Percentiles rank a stretch among this genome's conserved stretches.
These are phyloP conservation scores for Suhomyces pyralidae DNA, from an alignment of 805 yeast genomes.

Conservation along the genomic window DNA sequence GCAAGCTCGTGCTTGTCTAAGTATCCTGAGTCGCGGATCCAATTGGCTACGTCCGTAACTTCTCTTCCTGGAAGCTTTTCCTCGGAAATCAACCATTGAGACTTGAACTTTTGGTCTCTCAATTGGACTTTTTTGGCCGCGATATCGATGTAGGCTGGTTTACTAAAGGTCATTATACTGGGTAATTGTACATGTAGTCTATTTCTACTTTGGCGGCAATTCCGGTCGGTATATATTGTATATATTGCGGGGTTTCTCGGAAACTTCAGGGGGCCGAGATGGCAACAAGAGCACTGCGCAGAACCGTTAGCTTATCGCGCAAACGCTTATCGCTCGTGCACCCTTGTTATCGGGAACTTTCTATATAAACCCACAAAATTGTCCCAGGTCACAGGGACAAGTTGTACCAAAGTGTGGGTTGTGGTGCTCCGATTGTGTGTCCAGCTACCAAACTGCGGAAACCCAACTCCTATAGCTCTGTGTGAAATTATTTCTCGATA, in stretches of 20 bases:
- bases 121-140: constrained; percentile 39
- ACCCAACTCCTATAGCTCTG: background rate
- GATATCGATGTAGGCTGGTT: constrained; percentile 29
- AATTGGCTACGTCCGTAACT: constrained; percentile 35
- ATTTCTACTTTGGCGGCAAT: background rate
- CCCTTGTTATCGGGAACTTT: background rate
- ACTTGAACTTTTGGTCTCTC: constrained; percentile 42
- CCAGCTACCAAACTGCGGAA: background rate
- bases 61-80: constrained; percentile 26
- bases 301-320: background rate
- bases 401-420: background rate
- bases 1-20: constrained; percentile 33
- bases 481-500: background rate
- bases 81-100: constrained; percentile 44
- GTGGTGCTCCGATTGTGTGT: background rate
- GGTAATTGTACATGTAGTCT: background rate
- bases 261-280: background rate
- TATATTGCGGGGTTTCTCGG: background rate
- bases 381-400: constrained; percentile 7
- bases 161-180: constrained; percentile 1
- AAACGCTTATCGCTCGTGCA: background rate
- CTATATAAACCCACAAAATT: constrained; percentile 1
- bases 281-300: background rate
- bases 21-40: constrained; percentile 36
- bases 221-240: background rate